Base-by-base conservation (phyloP, 257 asterid genomes). In the Forsythia suspensa region DNA sequence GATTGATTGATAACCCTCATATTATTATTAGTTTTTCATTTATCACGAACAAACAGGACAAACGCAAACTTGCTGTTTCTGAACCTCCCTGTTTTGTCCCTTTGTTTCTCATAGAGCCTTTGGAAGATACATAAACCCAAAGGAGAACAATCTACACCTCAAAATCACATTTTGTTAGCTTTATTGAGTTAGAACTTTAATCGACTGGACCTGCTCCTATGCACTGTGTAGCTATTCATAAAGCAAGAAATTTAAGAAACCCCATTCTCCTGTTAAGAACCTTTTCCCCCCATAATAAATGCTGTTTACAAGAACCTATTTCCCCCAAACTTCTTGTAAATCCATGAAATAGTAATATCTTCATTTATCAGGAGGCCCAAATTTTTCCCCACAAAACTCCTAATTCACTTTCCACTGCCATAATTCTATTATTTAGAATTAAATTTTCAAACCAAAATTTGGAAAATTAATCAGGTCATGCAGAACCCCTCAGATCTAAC, bases 401-500 rank as follows among this genome's bases (percentile, higher is more conserved):
- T 12, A 46, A 29, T 29, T 77, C 70, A 70, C 39, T 29, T 77
- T 42, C 5, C n/a, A 48, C 8, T 48, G 20, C 20, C 72, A 66
- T 11, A 69, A 67, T 36, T 15, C 48, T 48, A 13, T 48, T 48
- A 4, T 48, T 48, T 48, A 48, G 20, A 4, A 48, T 48, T 48
- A 48, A 48, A 48, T 48, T n/a, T 48, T 48, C 59, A 15, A 48
- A 2, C 7, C 8, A 46, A 44, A 72, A 34, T 7, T 21, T 40
- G 38, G 9, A 7, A 80, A 61, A 39, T 41, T 39, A n/a, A 46
- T 61, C 16, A 72, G n/a, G 38, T n/a, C 77, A 20, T 36, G 37
- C 1, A 36, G 29, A 18, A 69, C 6, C 40, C 8, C 51, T 44
- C 65, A 40, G 81, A 83, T 79, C 79, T 38, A 77, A 38, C 75